Conservation (phyloP, 495 filamentous ascomycete species). For the Neurospora sp. region DNA sequence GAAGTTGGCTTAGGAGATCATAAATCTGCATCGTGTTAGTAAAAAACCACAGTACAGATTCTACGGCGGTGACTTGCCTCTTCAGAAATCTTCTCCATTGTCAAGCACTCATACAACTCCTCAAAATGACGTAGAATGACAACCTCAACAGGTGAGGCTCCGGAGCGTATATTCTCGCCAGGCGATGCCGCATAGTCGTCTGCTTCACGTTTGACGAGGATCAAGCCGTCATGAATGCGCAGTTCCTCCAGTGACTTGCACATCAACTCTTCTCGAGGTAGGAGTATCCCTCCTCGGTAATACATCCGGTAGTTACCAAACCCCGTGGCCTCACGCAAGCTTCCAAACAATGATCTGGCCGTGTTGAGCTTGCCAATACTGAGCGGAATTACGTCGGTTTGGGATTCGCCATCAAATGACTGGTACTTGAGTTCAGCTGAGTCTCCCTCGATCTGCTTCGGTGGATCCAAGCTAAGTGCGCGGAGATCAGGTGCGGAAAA, state of each 20-base stretch:
- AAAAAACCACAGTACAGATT: not conserved
- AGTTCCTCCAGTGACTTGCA: constrained; percentile 47
- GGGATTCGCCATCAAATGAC: constrained; percentile 49
- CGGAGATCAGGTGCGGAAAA: constrained; percentile 41
- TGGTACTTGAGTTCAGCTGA: constrained; percentile 62
- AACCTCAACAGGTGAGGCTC: constrained; percentile 49
- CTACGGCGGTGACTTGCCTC: constrained; percentile 36
- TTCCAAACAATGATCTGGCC: constrained; percentile 52
- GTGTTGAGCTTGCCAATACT: constrained; percentile 62
- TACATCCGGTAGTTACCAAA: constrained; percentile 57
- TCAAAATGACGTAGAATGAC: constrained; percentile 80
- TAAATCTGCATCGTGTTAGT: constrained; percentile 48
- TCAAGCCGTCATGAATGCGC: constrained; percentile 48
- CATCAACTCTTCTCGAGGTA: constrained; percentile 38
- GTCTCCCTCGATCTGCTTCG: constrained; percentile 42
- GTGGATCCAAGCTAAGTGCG: constrained; percentile 28
- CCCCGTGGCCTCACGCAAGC: constrained; percentile 53
- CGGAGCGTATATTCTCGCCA: constrained; percentile 21
- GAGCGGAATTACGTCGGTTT: constrained; percentile 46
- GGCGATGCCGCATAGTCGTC: constrained; percentile 26
- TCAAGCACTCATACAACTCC: constrained; percentile 71
- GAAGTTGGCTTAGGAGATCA: constrained; percentile 62
- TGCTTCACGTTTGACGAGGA: constrained; percentile 44
- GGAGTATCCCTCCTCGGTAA: constrained; percentile 34
- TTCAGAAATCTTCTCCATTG: constrained; percentile 59